phyloP scores from a whole-genome alignment of 805 yeast genomes.

The Pichia eremophila region DNA sequence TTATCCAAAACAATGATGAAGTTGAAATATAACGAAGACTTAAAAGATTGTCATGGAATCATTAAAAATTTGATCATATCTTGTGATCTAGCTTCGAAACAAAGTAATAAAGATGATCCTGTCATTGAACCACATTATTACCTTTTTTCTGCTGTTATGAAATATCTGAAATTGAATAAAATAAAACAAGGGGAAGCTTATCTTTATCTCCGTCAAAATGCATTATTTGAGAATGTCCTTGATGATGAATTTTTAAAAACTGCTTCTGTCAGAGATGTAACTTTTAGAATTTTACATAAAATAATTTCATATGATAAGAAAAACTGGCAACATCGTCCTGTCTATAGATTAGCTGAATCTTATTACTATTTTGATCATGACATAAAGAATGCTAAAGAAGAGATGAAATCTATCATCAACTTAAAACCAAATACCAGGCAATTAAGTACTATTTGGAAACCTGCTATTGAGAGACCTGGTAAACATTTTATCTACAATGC shows the following conservation, averaged over 20 bases:
- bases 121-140: constrained; percentile 74
- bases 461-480: constrained; percentile 86
- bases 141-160: constrained; percentile 48
- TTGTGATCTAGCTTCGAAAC: constrained; percentile 31
- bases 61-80: constrained; percentile 36
- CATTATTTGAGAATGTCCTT: constrained; percentile 14
- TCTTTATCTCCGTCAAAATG: constrained; percentile 30
- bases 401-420: constrained; percentile 54
- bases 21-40: constrained; percentile 20
- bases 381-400: constrained; percentile 45
- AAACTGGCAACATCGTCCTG: constrained; percentile 88
- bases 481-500: constrained; percentile 75
- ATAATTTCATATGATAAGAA: constrained; percentile 58
- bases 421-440: constrained; percentile 61
- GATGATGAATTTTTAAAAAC: not conserved
- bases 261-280: constrained; percentile 25
- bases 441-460: constrained; percentile 84
- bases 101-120: constrained; percentile 38
- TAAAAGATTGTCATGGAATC: constrained; percentile 18
- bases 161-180: constrained; percentile 34
- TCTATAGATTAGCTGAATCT: constrained; percentile 60
- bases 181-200: constrained; percentile 32
- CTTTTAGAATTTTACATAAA: constrained; percentile 38
- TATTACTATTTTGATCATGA: constrained; percentile 46
- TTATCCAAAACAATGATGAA: constrained; percentile 52